Conservation (phyloP, 164 flowering plant species). For the Brasenia schreberi region DNA sequence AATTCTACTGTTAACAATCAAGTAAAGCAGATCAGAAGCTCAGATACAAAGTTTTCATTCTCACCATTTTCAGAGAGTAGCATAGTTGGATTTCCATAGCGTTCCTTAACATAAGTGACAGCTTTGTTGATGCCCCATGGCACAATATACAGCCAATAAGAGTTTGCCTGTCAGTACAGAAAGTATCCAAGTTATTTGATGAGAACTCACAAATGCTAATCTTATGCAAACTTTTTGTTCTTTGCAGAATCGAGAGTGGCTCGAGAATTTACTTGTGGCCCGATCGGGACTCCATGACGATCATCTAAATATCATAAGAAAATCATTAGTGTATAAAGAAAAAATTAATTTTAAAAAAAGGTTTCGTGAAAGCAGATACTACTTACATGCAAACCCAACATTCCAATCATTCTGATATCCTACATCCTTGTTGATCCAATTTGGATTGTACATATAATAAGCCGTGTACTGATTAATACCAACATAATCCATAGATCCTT, state of each 20-base stretch:
- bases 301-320: slow-evolving; percentile 4
- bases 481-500: slow-evolving; percentile 15
- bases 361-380: background rate
- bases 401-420: slow-evolving; percentile 15
- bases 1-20: background rate
- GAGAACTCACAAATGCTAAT: too few species aligned
- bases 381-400: slow-evolving; percentile 14
- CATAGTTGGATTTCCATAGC: slow-evolving; percentile 12
- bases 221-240: background rate
- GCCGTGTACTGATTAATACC: slow-evolving; percentile 17
- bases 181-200: background rate
- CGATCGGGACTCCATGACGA: slow-evolving; percentile 12
- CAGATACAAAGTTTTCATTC: background rate
- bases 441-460: slow-evolving; percentile 12
- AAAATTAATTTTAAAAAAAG: background rate
- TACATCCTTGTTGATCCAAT: background rate
- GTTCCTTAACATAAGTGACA: slow-evolving; percentile 15
- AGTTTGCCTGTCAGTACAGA: slow-evolving; percentile 12
- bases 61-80: slow-evolving; percentile 18
- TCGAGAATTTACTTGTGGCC: slow-evolving; percentile 10
- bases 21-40: background rate
- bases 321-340: background rate
- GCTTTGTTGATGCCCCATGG: slow-evolving; percentile 21
- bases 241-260: background rate
- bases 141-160: slow-evolving; percentile 17